Conservation (phyloP, 331 rosid species). For the Cydonia oblonga region DNA sequence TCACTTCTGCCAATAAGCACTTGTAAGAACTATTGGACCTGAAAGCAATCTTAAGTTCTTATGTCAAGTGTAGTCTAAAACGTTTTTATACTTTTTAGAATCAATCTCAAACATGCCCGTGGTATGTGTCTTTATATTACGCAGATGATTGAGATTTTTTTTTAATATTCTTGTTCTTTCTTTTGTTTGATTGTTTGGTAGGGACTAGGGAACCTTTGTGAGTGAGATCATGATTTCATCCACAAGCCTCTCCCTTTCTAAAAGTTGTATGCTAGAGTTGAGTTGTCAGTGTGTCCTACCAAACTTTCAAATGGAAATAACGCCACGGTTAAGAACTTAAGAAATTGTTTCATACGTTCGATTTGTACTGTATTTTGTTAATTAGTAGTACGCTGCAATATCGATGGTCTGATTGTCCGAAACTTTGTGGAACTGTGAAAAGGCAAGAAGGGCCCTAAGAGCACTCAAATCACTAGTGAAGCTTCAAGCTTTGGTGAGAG, state of each 20-base stretch:
- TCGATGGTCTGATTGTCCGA: not conserved
- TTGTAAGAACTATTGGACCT: no score
- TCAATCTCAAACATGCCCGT: not conserved
- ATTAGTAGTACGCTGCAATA: not conserved
- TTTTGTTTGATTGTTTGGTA: not conserved
- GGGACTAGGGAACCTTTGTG: no score
- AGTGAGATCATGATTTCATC: slow-evolving; percentile 29
- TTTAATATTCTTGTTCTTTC: not conserved
- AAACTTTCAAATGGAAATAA: slow-evolving; percentile 3
- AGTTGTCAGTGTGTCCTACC: not conserved
- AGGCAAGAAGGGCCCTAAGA: slow-evolving; percentile 94
- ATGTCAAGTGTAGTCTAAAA: no score
- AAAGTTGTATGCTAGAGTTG: not conserved
- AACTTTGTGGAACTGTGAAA: slow-evolving; percentile 8
- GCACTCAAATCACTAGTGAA: slow-evolving; percentile 90
- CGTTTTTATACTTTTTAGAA: not conserved
- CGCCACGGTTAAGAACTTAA: not conserved
- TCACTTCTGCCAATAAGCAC: not conserved
- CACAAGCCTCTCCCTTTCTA: slow-evolving; percentile 16
- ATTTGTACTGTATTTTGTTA: not conserved
- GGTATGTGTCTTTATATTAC: not conserved
- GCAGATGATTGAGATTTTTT: not conserved
- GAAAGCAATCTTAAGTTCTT: no score
- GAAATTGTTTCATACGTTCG: not conserved
- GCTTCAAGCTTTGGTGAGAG: slow-evolving; percentile 88